Percentiles rank a stretch among this genome's conserved stretches.
phyloP scores from a whole-genome alignment of 2,329 filamentous ascomycete species.

The Ceratocystis cacaofunesta region DNA sequence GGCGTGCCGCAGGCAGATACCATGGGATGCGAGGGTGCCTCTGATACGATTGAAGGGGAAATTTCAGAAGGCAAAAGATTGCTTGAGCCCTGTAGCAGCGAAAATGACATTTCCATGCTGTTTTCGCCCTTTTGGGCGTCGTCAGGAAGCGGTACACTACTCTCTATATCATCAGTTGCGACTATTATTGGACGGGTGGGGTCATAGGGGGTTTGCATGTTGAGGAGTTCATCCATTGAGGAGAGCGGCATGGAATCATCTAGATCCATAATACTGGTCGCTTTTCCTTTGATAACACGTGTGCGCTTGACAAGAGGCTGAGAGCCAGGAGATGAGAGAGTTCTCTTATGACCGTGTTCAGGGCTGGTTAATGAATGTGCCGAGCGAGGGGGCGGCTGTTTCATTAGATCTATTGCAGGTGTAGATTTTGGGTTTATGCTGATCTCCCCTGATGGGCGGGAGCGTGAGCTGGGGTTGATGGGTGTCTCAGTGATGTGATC shows the following conservation, averaged over 20 bases:
- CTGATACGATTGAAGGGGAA: slow-evolving; percentile 19
- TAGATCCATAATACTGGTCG: slow-evolving; percentile 10
- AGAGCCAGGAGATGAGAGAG: slow-evolving; percentile 13
- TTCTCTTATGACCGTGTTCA: slow-evolving; percentile 14
- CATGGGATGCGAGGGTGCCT: slow-evolving; percentile 22
- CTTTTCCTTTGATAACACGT: slow-evolving; percentile 4
- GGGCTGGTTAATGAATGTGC: slow-evolving; percentile 6
- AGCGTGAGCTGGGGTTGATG: background rate
- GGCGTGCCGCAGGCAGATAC: background rate
- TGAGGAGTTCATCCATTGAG: slow-evolving; percentile 14
- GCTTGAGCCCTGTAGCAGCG: slow-evolving; percentile 2
- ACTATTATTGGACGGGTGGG: slow-evolving; percentile 15
- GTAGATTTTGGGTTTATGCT: background rate
- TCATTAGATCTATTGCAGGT: slow-evolving; percentile 4
- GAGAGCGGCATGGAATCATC: slow-evolving; percentile 12
- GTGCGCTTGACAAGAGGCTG: slow-evolving; percentile 14
- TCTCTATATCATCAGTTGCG: slow-evolving; percentile 9
- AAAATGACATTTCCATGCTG: slow-evolving; percentile 2
- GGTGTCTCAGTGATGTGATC: background rate
- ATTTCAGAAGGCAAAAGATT: slow-evolving; percentile 2
- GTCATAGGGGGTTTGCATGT: slow-evolving; percentile 15
- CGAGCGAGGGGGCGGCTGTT: slow-evolving; percentile 2
- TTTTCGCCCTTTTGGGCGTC: background rate
- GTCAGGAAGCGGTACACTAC: background rate
- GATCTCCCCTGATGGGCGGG: background rate